These are phyloP conservation scores for Xylaria sp. DNA, from an alignment of 2,329 filamentous ascomycete species.

Conservation along the genomic window DNA sequence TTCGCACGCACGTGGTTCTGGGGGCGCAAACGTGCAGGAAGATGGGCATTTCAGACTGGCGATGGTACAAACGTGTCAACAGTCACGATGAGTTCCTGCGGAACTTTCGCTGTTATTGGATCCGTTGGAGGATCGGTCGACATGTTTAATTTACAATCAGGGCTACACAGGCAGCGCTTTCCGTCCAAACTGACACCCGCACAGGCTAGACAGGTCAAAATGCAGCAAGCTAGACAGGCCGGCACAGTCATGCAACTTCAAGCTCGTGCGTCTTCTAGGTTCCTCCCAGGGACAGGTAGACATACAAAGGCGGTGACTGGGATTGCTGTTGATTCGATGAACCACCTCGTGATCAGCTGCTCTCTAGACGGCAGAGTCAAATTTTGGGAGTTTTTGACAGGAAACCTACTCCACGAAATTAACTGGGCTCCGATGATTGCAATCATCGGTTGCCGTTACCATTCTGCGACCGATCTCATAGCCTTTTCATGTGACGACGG, in stretches of 20 bases:
- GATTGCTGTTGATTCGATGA: conserved; percentile 87
- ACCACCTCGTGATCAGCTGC: conserved; percentile 85
- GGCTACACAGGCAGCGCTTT: conserved; percentile 86
- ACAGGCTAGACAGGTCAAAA: conserved; percentile 79
- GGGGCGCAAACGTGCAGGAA: conserved; percentile 90
- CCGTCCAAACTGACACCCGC: conserved; percentile 80
- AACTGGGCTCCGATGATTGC: conserved; percentile 83
- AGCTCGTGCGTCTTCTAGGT: conserved; percentile 55
- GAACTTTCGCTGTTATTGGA: conserved; percentile 91
- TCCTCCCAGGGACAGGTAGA: conserved; percentile 69
- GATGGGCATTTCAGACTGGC: conserved; percentile 90
- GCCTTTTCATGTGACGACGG: conserved; percentile 90
- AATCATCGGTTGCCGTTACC: conserved; percentile 81
- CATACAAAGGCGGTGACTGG: conserved; percentile 88
- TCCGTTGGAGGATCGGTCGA: conserved; percentile 86
- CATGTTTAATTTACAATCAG: conserved; percentile 97
- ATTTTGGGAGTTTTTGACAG: conserved; percentile 96
- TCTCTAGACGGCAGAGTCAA: conserved; percentile 92
- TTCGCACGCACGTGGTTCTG: conserved; percentile 97
- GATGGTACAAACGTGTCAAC: conserved; percentile 86
- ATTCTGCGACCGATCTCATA: conserved; percentile 83
- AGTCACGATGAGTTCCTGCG: conserved; percentile 89
- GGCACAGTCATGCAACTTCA: conserved; percentile 67
- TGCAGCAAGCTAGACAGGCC: conserved; percentile 68
- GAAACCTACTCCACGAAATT: conserved; percentile 80